Base-by-base conservation (phyloP, 805 yeast genomes). In the Candida insectorum region DNA sequence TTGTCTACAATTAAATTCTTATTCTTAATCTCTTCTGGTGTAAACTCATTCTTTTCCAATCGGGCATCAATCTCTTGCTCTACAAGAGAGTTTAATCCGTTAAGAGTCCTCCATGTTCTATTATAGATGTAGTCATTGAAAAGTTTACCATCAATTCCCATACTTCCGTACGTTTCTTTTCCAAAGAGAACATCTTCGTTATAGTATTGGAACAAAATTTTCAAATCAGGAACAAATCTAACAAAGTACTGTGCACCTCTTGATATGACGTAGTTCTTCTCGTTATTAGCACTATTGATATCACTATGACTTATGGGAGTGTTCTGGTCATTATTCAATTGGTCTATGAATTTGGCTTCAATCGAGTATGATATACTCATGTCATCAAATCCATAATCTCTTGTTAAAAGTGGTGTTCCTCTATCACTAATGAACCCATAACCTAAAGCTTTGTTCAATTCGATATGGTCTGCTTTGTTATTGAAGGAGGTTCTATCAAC, bases 301-400 rank as follows among this genome's bases (percentile, higher is more conserved):
- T 65, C 69, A 29, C 52, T 45, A 9, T 61, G 57, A 11, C 56
- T 52, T 1, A 65, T 40, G 1, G 62, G 51, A 16, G 43, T 48
- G 25, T 51, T 36, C 29, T 54, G 58, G 17, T 58, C 56, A 11
- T 58, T 53, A 34, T 58, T 52, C 22, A 54, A 26, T 36, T 64
- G 60, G 31, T 79, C 82, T 17, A 78, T 71, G 28, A 77, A 58
- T 35, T 70, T 69, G n/a, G 77, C 76, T 38, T 72, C 77, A 13
- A 79, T 61, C 2, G 73, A 60, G 46, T 77, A 77, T 18, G 71
- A 58, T 11, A 77, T 54, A 24, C 78, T 71, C 16, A 70, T 37
- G 34, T 64, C 64, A 4, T 69, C 75, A 19, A 56, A 53, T 6
- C 65, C 47, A 27, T 65, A 54, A 53, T 79, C 85, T 9, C 55